Conservation (phyloP, 163 green algal genomes). For the Scenedesmus sp. region DNA sequence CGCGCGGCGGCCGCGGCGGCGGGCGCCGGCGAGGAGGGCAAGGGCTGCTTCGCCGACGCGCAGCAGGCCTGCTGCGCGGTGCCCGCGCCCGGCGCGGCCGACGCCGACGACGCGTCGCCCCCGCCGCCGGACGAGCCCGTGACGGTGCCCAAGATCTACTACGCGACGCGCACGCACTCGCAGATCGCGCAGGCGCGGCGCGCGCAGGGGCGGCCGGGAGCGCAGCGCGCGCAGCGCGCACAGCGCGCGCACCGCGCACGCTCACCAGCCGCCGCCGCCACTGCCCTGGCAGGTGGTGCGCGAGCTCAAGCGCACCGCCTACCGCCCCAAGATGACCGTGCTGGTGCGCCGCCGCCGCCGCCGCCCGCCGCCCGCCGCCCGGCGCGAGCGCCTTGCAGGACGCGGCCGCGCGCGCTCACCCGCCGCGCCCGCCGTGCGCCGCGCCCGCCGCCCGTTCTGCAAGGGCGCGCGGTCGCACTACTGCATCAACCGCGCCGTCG, state of each 20-base stretch:
- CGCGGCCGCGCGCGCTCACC: not conserved
- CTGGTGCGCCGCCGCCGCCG: conserved; percentile 60
- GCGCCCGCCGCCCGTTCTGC: not conserved
- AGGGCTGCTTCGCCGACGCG: not conserved
- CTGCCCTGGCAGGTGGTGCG: conserved; percentile 63
- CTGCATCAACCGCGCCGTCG: conserved; percentile 64
- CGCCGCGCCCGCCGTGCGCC: not conserved
- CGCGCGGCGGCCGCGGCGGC: not conserved
- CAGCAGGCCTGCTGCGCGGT: not conserved
- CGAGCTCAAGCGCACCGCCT: conserved; percentile 83
- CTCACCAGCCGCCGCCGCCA: not conserved
- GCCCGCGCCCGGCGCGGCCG: not conserved
- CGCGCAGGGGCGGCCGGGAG: not conserved
- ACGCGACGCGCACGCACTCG: conserved; percentile 93
- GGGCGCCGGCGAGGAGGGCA: not conserved
- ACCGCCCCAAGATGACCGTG: conserved; percentile 82
- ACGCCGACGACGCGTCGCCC: not conserved
- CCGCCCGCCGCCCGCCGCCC: too few species aligned
- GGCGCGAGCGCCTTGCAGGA: not conserved
- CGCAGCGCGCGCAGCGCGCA: not conserved
- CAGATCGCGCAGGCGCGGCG: conserved; percentile 89
- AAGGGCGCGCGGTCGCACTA: conserved; percentile 66
- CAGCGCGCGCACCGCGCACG: not conserved
- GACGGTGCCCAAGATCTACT: conserved; percentile 77
- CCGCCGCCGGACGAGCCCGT: conserved; percentile 8